Evolutionary conservation across 495 filamentous ascomycete species (phyloP), one percentile per base, ranked within the genome.

Genomic region (Stereocaulon alpinum): DNA sequence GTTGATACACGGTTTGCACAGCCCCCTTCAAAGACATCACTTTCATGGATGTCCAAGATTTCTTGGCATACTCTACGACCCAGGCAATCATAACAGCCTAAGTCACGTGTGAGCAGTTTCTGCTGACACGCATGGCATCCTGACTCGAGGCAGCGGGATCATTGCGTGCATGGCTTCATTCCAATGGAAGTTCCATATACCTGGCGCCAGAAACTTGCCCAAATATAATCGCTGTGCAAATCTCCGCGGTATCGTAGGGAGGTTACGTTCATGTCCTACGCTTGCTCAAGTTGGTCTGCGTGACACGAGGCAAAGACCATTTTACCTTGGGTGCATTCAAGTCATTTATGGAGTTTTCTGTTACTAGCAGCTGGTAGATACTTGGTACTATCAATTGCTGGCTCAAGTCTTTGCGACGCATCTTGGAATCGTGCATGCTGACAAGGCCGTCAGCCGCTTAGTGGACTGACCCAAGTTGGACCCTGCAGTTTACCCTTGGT

Each of bases 11-110:
- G 9, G 30, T 4, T 34, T 49, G 27, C 48, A 29, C 48, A 29
- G 48, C 48, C 48, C 48, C 48, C 48, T 51, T 51, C 22, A 29
- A 12, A 51, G 27, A 51, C 48, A 51, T 51, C 48, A 29, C 30
- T 10, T 51, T 51, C 48, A 34, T 24, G 7, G 48, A 4, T 51
- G 48, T 30, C 48, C 15, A 34, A 34, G 32, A 34, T 34, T 10
- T 34, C 32, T 34, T 34, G 11, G 32, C 32, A 4, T 34, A 45
- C 20, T 45, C 20, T 14, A 45, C 20, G 42, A n/a, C 11, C 15
- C n/a, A n/a, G n/a, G n/a, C n/a, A 45, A 45, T 7, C 12, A 45
- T 45, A 15, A 10, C 32, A 34, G 0, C 32, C 32, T 10, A 6
- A 6, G 32, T 34, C 32, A 34, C 32, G 6, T 34, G 32, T 34